Percentiles rank a stretch among this genome's conserved stretches.
These are phyloP conservation scores for Plantago ovata DNA, from an alignment of 257 asterid species.

Conservation along the genomic window DNA sequence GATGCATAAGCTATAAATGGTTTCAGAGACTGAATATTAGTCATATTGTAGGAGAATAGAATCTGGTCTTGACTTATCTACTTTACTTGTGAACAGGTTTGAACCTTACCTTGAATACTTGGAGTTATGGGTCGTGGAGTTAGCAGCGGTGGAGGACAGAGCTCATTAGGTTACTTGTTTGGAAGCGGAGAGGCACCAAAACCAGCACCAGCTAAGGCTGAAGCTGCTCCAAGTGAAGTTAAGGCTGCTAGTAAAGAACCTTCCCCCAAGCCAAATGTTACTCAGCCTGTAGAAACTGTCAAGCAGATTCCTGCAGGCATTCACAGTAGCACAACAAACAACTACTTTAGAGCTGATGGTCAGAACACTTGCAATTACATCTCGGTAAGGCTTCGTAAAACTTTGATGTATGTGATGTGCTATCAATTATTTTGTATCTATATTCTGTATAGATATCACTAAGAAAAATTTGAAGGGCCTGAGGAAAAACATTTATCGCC, in stretches of 20 bases:
- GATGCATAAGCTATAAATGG: not conserved
- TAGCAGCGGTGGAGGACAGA: constrained; percentile 70
- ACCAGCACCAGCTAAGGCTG: constrained; percentile 31
- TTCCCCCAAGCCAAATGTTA: constrained; percentile 40
- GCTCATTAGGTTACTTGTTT: constrained; percentile 64
- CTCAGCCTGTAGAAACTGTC: constrained; percentile 40
- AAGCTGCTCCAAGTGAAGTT: constrained; percentile 36
- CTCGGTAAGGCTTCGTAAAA: constrained; percentile 30
- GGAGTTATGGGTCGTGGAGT: constrained; percentile 58
- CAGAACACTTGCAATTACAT: constrained; percentile 54
- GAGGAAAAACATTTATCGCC: not conserved
- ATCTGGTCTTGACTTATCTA: not conserved
- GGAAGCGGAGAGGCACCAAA: constrained; percentile 58
- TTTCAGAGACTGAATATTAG: not conserved
- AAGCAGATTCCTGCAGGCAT: constrained; percentile 71
- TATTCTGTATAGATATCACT: not conserved
- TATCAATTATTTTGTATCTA: not conserved
- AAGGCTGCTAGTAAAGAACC: constrained; percentile 37
- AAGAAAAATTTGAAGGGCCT: not conserved
- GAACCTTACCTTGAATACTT: constrained; percentile 11
- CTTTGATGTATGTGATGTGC: not conserved
- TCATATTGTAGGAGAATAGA: not conserved
- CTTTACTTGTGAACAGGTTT: constrained; percentile 3
- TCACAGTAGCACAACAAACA: constrained; percentile 44
- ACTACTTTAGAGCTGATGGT: constrained; percentile 48